A percentile compares a stretch with the other conserved stretches of the same genome.
Conservation (phyloP, 306 rosid genomes). For the Styphnolobium japonicum region DNA sequence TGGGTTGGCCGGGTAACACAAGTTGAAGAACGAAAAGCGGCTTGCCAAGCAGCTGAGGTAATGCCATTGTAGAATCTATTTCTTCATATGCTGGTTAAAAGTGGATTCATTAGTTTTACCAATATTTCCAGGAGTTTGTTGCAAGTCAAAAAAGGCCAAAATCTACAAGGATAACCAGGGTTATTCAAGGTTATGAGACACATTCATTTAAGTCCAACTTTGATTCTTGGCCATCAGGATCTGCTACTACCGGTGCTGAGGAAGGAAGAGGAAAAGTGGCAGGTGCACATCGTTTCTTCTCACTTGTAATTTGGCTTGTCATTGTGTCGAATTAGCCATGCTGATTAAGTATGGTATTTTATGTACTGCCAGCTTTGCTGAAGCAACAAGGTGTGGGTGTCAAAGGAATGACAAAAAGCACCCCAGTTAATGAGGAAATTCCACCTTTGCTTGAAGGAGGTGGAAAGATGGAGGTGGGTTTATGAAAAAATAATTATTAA, state of each 20-base stretch:
- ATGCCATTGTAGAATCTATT: slow-evolving; percentile 14
- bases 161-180: slow-evolving; percentile 76
- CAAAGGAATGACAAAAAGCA: slow-evolving; percentile 76
- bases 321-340: slow-evolving; percentile 17
- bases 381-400: slow-evolving; percentile 99
- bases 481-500: too few species aligned
- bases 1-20: slow-evolving; percentile 99
- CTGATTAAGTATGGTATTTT: slow-evolving; percentile 24
- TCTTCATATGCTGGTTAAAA: slow-evolving; percentile 28
- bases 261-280: slow-evolving; percentile 99
- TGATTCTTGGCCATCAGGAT: slow-evolving; percentile 95
- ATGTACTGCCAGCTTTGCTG: slow-evolving; percentile 70
- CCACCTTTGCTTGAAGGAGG: slow-evolving; percentile 98
- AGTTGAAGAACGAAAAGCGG: slow-evolving; percentile 92
- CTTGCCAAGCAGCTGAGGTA: slow-evolving; percentile 91
- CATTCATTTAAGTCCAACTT: slow-evolving; percentile 93
- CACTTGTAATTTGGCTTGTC: slow-evolving; percentile 13
- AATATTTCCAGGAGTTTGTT: slow-evolving; percentile 70
- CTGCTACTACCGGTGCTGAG: slow-evolving; percentile 71
- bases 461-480: slow-evolving; percentile 92
- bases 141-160: slow-evolving; percentile 82
- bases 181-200: slow-evolving; percentile 95
- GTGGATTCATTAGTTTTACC: slow-evolving; percentile 20
- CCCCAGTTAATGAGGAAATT: slow-evolving; percentile 79
- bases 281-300: slow-evolving; percentile 47